Conservation (phyloP, 176 grass and related monocot species). For the Zizania latifolia region DNA sequence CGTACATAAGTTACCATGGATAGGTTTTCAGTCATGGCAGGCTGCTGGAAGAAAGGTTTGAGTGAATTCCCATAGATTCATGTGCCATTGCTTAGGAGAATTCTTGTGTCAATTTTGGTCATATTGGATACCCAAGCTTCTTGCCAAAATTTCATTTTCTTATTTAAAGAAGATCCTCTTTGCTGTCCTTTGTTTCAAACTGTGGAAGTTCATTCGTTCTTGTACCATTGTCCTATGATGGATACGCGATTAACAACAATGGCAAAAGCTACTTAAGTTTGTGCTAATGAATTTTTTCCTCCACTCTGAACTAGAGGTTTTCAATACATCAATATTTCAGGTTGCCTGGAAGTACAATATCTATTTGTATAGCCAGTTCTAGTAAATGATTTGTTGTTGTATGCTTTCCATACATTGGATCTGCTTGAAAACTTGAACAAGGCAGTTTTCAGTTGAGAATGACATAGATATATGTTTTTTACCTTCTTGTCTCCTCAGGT, state of each 20-base stretch:
- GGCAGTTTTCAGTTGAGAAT: not conserved
- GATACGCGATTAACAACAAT: not conserved
- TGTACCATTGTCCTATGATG: constrained; percentile 2
- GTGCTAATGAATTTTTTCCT: not conserved
- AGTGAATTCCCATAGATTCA: constrained; percentile 5
- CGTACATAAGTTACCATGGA: constrained; percentile 95
- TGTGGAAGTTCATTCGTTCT: not conserved
- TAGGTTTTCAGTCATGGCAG: constrained; percentile 97
- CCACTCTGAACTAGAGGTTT: constrained; percentile 2
- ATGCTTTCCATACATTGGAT: not conserved
- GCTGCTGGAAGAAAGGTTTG: constrained; percentile 74
- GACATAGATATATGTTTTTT: constrained; percentile 5
- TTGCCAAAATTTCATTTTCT: constrained; percentile 5
- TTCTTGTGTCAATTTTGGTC: constrained; percentile 5
- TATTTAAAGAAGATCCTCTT: not conserved
- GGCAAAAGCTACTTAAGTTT: not conserved
- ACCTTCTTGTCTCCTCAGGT: constrained; percentile 41
- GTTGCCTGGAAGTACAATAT: not conserved
- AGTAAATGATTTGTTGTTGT: not conserved
- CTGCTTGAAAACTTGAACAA: not conserved
- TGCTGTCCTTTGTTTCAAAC: constrained; percentile 2
- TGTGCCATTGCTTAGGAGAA: not conserved
- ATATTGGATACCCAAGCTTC: constrained; percentile 2
- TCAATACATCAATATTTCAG: not conserved
- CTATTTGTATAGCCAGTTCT: not conserved